Percentiles rank a stretch among this genome's conserved stretches.
Conservation (phyloP, 208 protist genomes). For the Crithidia fasciculata region DNA sequence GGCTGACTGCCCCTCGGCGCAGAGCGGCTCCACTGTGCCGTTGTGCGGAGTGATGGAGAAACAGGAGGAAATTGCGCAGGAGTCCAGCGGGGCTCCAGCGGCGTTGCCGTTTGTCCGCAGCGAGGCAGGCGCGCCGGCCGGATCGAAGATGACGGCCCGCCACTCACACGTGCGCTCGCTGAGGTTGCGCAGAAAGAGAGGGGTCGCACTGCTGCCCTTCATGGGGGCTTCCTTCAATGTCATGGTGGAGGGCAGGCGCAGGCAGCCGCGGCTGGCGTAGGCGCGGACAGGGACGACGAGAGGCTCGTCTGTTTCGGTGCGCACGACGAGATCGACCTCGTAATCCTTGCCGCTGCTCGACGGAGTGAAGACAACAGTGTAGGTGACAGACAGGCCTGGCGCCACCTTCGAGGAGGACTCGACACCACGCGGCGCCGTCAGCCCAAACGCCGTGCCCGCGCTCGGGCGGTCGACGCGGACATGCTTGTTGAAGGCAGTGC, state of each 20-base stretch:
- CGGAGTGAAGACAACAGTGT: conserved; percentile 86
- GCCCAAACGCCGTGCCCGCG: conserved; percentile 65
- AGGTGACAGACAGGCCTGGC: conserved; percentile 88
- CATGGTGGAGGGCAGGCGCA: conserved; percentile 85
- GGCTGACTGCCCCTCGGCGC: conserved; percentile 32
- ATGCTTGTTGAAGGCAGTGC: conserved; percentile 71
- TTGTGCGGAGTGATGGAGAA: conserved; percentile 62
- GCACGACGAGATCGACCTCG: conserved; percentile 77
- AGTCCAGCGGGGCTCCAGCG: background rate
- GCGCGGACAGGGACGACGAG: conserved; percentile 90
- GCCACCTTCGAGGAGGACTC: conserved; percentile 83
- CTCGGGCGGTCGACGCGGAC: conserved; percentile 83
- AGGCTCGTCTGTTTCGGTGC: conserved; percentile 83
- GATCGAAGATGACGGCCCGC: conserved; percentile 52
- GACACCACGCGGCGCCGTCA: conserved; percentile 61
- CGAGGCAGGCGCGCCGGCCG: background rate
- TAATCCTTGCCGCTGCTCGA: conserved; percentile 81
- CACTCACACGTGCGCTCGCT: conserved; percentile 62
- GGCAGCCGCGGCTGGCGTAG: conserved; percentile 72
- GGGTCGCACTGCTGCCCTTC: conserved; percentile 58
- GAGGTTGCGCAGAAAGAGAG: conserved; percentile 92
- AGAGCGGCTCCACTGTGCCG: conserved; percentile 74
- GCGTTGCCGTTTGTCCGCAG: too few relatives aligned
- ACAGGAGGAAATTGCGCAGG: conserved; percentile 63
- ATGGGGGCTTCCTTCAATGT: conserved; percentile 75